Evolutionary conservation across 371 early-diverging fungal genomes (phyloP).

Genomic region (Mucor saturninus): DNA sequence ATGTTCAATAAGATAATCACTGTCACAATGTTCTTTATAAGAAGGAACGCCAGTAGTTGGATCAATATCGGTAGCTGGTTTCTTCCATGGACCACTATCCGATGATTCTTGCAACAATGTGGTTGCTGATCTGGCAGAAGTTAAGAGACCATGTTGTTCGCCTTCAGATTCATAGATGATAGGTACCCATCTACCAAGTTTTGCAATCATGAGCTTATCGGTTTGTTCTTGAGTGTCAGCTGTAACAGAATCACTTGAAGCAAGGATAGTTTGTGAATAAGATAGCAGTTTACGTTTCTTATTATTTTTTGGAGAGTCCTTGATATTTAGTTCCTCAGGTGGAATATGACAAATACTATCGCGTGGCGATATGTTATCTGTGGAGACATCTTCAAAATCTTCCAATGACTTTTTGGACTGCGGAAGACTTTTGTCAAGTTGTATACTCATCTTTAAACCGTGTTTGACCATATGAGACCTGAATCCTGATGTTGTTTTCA

Average conservation of each 20-base stretch:
- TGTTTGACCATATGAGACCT: neutral
- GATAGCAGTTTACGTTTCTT: neutral
- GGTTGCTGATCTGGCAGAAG: neutral
- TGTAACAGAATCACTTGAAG: slow-evolving; percentile 1
- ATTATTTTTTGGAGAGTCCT: neutral
- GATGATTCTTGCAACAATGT: neutral
- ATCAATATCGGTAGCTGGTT: slow-evolving; percentile 1
- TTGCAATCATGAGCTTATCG: neutral
- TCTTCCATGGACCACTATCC: neutral
- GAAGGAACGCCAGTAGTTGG: slow-evolving; percentile 4
- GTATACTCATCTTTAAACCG: neutral
- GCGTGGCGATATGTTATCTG: neutral
- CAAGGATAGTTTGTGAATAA: neutral
- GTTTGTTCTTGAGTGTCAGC: neutral
- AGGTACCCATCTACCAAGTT: slow-evolving; percentile 1
- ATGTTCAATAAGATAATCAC: neutral
- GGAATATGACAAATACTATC: neutral
- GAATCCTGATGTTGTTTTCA: neutral
- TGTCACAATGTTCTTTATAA: neutral
- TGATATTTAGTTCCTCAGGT: neutral
- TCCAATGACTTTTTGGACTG: neutral
- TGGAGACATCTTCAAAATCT: neutral
- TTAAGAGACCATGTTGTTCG: neutral
- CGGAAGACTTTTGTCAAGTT: neutral
- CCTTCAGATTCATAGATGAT: neutral